Percentiles rank a stretch among this genome's conserved stretches.
phyloP scores from a whole-genome alignment of 768 basidiomycete genomes.

The Ephemerocybe angulata region DNA sequence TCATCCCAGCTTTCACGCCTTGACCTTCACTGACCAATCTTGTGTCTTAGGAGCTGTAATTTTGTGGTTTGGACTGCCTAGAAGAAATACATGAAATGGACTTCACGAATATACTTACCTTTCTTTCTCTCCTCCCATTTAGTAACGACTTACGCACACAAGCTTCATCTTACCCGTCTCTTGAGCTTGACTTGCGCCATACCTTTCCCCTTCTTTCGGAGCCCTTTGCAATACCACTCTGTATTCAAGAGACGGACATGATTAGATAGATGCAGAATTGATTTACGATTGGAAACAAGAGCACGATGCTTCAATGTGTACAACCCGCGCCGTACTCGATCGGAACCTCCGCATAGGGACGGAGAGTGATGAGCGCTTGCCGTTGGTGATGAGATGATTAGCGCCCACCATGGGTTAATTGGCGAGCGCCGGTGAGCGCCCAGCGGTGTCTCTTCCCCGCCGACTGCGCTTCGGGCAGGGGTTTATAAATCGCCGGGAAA shows the following conservation, averaged over 20 bases:
- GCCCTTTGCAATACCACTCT: neutral
- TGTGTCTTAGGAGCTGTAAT: conserved; percentile 7
- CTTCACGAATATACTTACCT: conserved; percentile 4
- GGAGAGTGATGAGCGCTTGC: too few species aligned
- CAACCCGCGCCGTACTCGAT: too few species aligned
- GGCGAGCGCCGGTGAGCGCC: too few species aligned
- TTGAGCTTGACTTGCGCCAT: neutral
- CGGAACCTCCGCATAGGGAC: too few species aligned
- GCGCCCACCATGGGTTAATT: too few species aligned
- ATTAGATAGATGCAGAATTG: neutral
- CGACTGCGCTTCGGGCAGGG: too few species aligned
- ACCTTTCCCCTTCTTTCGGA: neutral
- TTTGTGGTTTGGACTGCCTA: neutral
- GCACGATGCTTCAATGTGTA: too few species aligned
- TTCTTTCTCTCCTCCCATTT: neutral
- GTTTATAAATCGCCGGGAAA: too few species aligned
- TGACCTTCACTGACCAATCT: neutral
- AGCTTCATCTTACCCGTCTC: neutral
- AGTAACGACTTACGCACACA: neutral
- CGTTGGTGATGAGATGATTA: too few species aligned
- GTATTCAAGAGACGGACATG: neutral
- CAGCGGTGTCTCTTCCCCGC: too few species aligned
- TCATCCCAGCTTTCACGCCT: conserved; percentile 17
- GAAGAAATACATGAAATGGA: neutral
- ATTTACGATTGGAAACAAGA: neutral